phyloP scores from a whole-genome alignment of 805 yeast genomes.

The Komagataella pastoris region DNA sequence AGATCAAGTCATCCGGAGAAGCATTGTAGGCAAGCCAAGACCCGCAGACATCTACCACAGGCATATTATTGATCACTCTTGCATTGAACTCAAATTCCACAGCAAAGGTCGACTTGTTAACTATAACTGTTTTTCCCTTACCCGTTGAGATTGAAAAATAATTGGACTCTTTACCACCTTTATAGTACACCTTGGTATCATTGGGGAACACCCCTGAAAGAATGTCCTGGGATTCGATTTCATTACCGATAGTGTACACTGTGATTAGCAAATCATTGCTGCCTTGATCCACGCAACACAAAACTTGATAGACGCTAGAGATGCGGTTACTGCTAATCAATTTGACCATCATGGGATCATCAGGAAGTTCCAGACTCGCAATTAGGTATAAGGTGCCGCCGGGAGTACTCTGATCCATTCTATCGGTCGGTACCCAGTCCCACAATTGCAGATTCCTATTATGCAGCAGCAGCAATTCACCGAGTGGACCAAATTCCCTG shows the following conservation, averaged over 20 bases:
- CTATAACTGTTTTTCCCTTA: conserved; percentile 15
- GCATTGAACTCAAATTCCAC: conserved; percentile 6
- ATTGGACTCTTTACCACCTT: conserved; percentile 5
- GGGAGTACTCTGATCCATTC: not conserved
- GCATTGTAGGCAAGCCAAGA: conserved; percentile 37
- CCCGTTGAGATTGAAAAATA: conserved; percentile 14
- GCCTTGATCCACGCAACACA: conserved; percentile 3
- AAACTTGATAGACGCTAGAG: conserved; percentile 5
- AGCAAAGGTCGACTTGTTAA: conserved; percentile 8
- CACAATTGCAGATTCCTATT: conserved; percentile 20
- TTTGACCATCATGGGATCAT: conserved; percentile 8
- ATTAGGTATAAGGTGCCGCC: conserved; percentile 15
- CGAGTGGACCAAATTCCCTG: conserved; percentile 21
- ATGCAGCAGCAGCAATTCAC: conserved; percentile 20
- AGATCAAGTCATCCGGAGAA: conserved; percentile 20
- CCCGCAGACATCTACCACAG: conserved; percentile 35
- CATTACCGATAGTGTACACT: conserved; percentile 4
- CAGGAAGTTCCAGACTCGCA: conserved; percentile 10
- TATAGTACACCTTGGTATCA: conserved; percentile 12
- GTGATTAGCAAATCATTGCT: conserved; percentile 1
- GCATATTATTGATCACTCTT: conserved; percentile 17
- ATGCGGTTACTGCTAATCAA: conserved; percentile 3
- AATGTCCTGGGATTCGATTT: conserved; percentile 6
- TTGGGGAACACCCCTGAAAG: conserved; percentile 14
- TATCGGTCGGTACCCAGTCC: conserved; percentile 21